A percentile compares a stretch with the other conserved stretches of the same genome.
Conservation (phyloP, 2,329 filamentous ascomycete genomes). For the Diaporthe sp. region DNA sequence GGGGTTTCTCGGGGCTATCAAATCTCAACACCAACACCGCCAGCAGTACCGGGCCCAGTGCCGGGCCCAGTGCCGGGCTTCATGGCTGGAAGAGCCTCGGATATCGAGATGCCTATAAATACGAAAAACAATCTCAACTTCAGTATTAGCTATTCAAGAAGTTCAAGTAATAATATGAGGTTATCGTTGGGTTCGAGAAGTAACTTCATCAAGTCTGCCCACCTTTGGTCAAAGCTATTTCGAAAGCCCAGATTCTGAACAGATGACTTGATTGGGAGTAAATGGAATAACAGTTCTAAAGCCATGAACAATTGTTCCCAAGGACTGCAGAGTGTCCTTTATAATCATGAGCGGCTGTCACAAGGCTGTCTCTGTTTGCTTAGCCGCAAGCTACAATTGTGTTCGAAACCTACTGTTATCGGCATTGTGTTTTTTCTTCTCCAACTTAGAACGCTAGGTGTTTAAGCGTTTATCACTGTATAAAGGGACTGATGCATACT, state of each 20-base stretch:
- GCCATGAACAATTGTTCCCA: not conserved
- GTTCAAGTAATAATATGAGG: not conserved
- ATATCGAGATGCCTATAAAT: not conserved
- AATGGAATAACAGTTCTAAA: too few species aligned
- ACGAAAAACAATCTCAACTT: not conserved
- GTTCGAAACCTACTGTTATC: too few species aligned
- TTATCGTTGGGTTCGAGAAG: not conserved
- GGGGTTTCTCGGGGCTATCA: not conserved
- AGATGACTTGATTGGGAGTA: not conserved
- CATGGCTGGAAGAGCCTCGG: not conserved
- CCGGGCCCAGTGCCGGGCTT: not conserved
- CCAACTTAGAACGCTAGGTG: too few species aligned
- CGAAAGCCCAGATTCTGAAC: not conserved
- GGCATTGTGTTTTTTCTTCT: too few species aligned
- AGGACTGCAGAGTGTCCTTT: not conserved
- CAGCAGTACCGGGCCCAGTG: too few species aligned
- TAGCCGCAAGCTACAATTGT: too few species aligned
- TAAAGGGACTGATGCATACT: too few species aligned
- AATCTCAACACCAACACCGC: not conserved
- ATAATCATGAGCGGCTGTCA: too few species aligned
- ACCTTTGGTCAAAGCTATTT: not conserved
- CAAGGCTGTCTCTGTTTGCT: too few species aligned
- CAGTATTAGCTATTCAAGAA: not conserved
- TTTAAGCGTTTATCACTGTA: too few species aligned
- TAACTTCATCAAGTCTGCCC: not conserved